A percentile compares a stretch with the other conserved stretches of the same genome.
Evolutionary conservation across 2,329 filamentous ascomycete genomes (phyloP).

Genomic region (Periconia macrospinosa): DNA sequence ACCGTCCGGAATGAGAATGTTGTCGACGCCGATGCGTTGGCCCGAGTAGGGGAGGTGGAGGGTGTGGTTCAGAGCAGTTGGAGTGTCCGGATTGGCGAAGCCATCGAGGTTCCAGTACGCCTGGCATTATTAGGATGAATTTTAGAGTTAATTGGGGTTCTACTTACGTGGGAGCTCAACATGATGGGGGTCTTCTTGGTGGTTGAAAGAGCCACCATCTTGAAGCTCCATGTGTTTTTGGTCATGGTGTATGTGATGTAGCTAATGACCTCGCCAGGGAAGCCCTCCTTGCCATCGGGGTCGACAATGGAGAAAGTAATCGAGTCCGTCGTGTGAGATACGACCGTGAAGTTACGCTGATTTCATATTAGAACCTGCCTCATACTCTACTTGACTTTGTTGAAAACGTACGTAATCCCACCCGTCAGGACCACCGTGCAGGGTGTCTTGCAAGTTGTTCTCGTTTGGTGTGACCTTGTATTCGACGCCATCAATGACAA

Average conservation of each 20-base stretch:
- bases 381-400: background rate
- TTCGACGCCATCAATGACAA: slow-evolving; percentile 64
- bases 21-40: slow-evolving; percentile 67
- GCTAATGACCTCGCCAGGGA: slow-evolving; percentile 75
- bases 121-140: slow-evolving; percentile 41
- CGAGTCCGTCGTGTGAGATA: slow-evolving; percentile 65
- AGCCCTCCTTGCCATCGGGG: slow-evolving; percentile 72
- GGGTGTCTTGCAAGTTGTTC: slow-evolving; percentile 57
- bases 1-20: slow-evolving; percentile 51
- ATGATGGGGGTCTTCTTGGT: slow-evolving; percentile 82
- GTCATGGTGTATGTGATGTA: slow-evolving; percentile 73
- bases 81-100: slow-evolving; percentile 72
- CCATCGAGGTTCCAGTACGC: slow-evolving; percentile 84
- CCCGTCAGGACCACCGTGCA: slow-evolving; percentile 70
- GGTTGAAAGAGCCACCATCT: slow-evolving; percentile 70
- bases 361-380: slow-evolving; percentile 4
- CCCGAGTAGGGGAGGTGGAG: slow-evolving; percentile 73
- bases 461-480: slow-evolving; percentile 66
- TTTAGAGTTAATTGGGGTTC: background rate
- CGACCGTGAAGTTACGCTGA: slow-evolving; percentile 72
- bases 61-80: slow-evolving; percentile 68
- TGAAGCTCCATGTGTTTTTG: slow-evolving; percentile 69
- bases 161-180: slow-evolving; percentile 68
- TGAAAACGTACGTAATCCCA: slow-evolving; percentile 64
- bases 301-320: slow-evolving; percentile 79